Percentiles rank a stretch among this genome's conserved stretches.
These are phyloP conservation scores for Carallia brachiata DNA, from an alignment of 345 rosid genomes.

Conservation along the genomic window DNA sequence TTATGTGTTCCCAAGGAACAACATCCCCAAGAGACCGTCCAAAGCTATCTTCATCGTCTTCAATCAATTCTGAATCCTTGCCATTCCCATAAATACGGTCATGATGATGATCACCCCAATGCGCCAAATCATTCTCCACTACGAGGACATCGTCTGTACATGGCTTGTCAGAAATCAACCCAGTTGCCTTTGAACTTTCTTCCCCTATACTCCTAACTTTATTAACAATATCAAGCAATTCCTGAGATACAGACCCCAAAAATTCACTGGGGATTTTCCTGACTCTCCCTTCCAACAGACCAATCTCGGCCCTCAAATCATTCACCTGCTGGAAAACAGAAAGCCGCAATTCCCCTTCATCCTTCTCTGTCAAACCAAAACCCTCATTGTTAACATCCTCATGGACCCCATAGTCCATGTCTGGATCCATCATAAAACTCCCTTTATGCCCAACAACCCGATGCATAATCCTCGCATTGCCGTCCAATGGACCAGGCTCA, in stretches of 20 bases:
- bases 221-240: conserved; percentile 62
- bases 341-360: conserved; percentile 64
- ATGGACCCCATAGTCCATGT: conserved; percentile 72
- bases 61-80: conserved; percentile 77
- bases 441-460: conserved; percentile 90
- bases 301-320: conserved; percentile 69
- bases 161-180: conserved; percentile 52
- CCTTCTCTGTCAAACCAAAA: conserved; percentile 62
- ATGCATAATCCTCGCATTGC: conserved; percentile 97
- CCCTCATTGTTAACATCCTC: conserved; percentile 78
- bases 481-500: conserved; percentile 95
- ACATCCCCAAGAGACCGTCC: conserved; percentile 89
- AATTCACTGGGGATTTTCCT: conserved; percentile 56
- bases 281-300: conserved; percentile 64
- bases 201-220: conserved; percentile 77
- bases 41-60: conserved; percentile 88
- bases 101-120: conserved; percentile 76
- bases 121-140: conserved; percentile 75
- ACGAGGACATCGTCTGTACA: conserved; percentile 68
- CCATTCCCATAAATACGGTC: conserved; percentile 68
- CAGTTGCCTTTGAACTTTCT: conserved; percentile 55
- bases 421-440: conserved; percentile 71
- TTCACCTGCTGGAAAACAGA: conserved; percentile 76
- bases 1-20: conserved; percentile 85
- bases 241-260: conserved; percentile 69